These are phyloP conservation scores for Rhypophila decipiens DNA, from an alignment of 495 filamentous ascomycete genomes.

Conservation along the genomic window DNA sequence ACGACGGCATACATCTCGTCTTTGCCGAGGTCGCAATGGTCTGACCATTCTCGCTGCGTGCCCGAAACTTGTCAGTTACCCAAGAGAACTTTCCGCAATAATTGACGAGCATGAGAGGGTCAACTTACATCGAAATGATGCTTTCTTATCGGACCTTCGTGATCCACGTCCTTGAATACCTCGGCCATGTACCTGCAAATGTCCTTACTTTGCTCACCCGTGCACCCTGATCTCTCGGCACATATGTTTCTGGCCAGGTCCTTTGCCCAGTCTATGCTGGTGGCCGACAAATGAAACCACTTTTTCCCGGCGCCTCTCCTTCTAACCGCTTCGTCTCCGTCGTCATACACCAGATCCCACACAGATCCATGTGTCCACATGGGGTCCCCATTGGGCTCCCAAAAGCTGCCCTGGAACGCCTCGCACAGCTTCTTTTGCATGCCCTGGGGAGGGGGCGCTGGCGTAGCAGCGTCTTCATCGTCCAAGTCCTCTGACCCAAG, in stretches of 20 bases:
- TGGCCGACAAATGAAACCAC: conserved; percentile 6
- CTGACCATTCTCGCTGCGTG: not conserved
- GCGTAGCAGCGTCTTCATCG: too few relatives aligned
- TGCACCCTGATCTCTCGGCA: not conserved
- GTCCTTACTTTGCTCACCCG: not conserved
- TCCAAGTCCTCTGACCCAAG: too few relatives aligned
- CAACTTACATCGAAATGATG: conserved; percentile 2
- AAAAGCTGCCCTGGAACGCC: conserved; percentile 4
- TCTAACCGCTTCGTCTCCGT: not conserved
- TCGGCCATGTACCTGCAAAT: not conserved
- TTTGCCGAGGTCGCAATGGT: not conserved
- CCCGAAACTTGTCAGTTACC: not conserved
- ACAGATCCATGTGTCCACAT: not conserved
- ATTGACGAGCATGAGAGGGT: not conserved
- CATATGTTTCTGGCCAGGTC: not conserved
- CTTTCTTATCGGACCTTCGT: conserved; percentile 1
- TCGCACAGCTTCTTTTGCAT: not conserved
- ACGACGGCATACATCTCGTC: conserved; percentile 2
- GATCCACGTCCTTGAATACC: conserved; percentile 5
- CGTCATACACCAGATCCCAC: not conserved
- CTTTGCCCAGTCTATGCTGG: conserved; percentile 1
- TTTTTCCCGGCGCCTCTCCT: not conserved
- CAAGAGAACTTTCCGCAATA: not conserved
- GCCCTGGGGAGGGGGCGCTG: not conserved
- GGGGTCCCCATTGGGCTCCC: conserved; percentile 1